These are phyloP conservation scores for Ceratobasidium sp. DNA, from an alignment of 1,284 basidiomycete species.

Conservation along the genomic window DNA sequence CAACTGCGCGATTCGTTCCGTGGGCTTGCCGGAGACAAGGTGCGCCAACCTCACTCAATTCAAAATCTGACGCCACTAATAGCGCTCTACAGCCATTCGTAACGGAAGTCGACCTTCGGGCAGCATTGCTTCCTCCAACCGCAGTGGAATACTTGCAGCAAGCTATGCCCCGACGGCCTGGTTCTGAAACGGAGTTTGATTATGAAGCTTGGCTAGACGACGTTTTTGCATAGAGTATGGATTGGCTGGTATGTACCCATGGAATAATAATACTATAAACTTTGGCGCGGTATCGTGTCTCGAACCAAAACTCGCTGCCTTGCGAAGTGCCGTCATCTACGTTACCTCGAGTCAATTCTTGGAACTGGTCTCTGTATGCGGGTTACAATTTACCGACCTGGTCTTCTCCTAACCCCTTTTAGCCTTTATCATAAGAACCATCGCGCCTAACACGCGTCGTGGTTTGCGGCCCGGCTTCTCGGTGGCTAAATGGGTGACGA, in stretches of 20 bases:
- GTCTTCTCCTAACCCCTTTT: constrained; percentile 5
- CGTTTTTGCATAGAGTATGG: constrained; percentile 60
- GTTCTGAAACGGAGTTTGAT: constrained; percentile 68
- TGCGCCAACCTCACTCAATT: constrained; percentile 48
- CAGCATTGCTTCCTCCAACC: constrained; percentile 81
- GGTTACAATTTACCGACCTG: too few species aligned
- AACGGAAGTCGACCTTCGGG: constrained; percentile 89
- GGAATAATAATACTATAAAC: too few species aligned
- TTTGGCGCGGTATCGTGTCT: too few species aligned
- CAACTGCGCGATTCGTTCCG: constrained; percentile 94
- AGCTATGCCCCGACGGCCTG: constrained; percentile 64
- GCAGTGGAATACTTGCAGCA: constrained; percentile 85
- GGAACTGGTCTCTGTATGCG: too few species aligned
- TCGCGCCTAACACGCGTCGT: neutral
- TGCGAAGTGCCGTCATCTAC: too few species aligned
- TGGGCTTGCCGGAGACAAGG: constrained; percentile 90
- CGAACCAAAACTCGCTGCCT: too few species aligned
- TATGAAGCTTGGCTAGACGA: constrained; percentile 80
- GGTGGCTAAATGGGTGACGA: constrained; percentile 16
- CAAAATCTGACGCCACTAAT: neutral
- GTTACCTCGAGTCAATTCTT: too few species aligned
- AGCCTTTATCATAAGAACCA: neutral
- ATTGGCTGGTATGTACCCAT: neutral
- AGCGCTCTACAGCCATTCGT: constrained; percentile 73
- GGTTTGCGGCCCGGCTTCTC: constrained; percentile 32